These are phyloP conservation scores for Glaciozyma martinii DNA, from an alignment of 768 basidiomycete genomes.

Conservation along the genomic window DNA sequence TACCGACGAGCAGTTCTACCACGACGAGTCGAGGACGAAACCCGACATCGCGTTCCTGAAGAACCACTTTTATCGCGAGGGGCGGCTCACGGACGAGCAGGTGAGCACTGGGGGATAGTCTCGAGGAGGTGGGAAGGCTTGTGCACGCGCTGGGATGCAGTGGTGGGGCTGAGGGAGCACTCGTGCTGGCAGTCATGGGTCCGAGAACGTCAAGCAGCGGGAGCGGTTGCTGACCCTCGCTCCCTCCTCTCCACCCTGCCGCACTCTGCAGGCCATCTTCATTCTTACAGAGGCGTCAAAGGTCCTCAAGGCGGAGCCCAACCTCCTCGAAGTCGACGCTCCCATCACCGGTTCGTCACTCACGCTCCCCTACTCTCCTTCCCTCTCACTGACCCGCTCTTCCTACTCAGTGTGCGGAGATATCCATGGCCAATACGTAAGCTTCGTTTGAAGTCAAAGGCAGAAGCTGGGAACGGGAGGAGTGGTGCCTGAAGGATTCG, in stretches of 20 bases:
- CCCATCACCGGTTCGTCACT: slow-evolving; percentile 78
- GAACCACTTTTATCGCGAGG: slow-evolving; percentile 98
- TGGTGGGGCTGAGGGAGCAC: neutral
- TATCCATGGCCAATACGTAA: slow-evolving; percentile 97
- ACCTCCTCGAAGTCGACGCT: slow-evolving; percentile 87
- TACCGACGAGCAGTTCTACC: slow-evolving; percentile 89
- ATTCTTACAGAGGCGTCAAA: slow-evolving; percentile 84
- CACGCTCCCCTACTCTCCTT: neutral
- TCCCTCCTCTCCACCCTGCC: neutral
- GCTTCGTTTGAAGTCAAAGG: neutral
- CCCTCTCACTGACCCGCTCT: neutral
- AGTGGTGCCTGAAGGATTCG: neutral
- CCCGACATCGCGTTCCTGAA: slow-evolving; percentile 94
- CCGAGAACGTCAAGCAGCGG: no score
- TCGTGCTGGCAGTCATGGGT: neutral
- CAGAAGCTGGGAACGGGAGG: no score
- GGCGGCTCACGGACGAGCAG: slow-evolving; percentile 73
- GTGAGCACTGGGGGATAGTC: neutral
- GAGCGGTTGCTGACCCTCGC: neutral
- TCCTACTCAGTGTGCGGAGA: slow-evolving; percentile 75
- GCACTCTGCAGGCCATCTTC: slow-evolving; percentile 63
- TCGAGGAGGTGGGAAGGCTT: neutral
- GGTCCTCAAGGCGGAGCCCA: slow-evolving; percentile 71
- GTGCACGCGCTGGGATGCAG: neutral
- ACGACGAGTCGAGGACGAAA: slow-evolving; percentile 61